Conservation (phyloP, 345 rosid species). For the Rhizophora apiculata region DNA sequence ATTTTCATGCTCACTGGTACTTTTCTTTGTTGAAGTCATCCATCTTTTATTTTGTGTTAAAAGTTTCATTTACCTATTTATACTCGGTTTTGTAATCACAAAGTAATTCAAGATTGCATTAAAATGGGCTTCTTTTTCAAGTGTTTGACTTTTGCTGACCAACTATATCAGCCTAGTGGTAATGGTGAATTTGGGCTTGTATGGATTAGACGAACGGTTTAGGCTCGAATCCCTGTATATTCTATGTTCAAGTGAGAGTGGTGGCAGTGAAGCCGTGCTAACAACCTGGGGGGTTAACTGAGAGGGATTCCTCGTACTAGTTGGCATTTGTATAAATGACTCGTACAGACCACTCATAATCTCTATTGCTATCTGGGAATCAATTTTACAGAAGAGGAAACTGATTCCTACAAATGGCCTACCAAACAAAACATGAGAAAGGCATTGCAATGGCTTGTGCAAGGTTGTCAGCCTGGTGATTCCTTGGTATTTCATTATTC, state of each 20-base stretch:
- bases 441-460: slow-evolving; percentile 79
- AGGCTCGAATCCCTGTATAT: no score
- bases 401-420: slow-evolving; percentile 56
- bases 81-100: not conserved
- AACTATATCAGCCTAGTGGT: no score
- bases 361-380: not conserved
- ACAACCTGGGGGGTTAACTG: no score
- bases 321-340: no score
- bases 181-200: no score
- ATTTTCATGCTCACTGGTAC: slow-evolving; percentile 75
- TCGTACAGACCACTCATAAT: not conserved
- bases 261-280: no score
- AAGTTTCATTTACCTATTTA: not conserved
- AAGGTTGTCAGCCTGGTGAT: slow-evolving; percentile 71
- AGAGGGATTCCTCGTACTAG: no score
- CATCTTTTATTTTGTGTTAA: not conserved
- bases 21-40: not conserved
- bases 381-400: slow-evolving; percentile 67
- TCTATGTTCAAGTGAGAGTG: no score
- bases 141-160: no score
- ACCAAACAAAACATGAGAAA: slow-evolving; percentile 62
- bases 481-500: slow-evolving; percentile 83
- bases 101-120: no score
- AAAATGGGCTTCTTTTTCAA: no score
- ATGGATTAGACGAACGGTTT: no score